Evolutionary conservation across 306 rosid species (phyloP), one percentile per base, ranked within the genome.

Genomic region (Castanospermum australe): DNA sequence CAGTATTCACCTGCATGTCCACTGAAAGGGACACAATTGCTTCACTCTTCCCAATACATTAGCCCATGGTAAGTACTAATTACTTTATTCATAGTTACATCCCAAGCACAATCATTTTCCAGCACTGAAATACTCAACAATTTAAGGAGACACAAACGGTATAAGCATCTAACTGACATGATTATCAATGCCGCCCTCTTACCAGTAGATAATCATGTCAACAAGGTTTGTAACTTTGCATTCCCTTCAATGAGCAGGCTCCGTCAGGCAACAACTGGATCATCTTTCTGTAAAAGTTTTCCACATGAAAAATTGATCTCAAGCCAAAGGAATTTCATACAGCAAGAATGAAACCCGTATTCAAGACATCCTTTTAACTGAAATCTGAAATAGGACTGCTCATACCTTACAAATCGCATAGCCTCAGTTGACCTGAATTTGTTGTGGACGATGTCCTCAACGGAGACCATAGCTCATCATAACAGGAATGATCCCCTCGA

Each of bases 401-500:
- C 81, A 51, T 72, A 85, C 96, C 91, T 73, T 68, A 72, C 61
- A 72, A 81, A 75, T 80, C 74, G 80, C 86, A 21, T 55, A 69
- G 67, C 78, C 81, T 79, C 78, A 39, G 73, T 68, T 65, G 74
- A 83, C 87, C 85, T 83, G 90, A 79, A 83, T 68, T 59, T 79
- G 52, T 69, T 59, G 76, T 36, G 70, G 80, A 73, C 41, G 73
- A 81, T 73, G 80, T 79, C 91, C 85, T 80, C 72, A 73, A 85
- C 45, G 76, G 84, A 82, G 85, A 81, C 85, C 64, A 64, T 60
- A 36, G 86, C 87, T 88, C 86, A 81, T 67, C 81, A 84, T 81
- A 84, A 83, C 81, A 81, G 89, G 88, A 89, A 80, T 30, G 86
- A 77, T 87, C 88, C 82, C 89, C 87, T 82, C 84, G 56, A 79